Evolutionary conservation across 257 asterid species (phyloP), one percentile per base, ranked within the genome.

Genomic region (Salvia splendens): DNA sequence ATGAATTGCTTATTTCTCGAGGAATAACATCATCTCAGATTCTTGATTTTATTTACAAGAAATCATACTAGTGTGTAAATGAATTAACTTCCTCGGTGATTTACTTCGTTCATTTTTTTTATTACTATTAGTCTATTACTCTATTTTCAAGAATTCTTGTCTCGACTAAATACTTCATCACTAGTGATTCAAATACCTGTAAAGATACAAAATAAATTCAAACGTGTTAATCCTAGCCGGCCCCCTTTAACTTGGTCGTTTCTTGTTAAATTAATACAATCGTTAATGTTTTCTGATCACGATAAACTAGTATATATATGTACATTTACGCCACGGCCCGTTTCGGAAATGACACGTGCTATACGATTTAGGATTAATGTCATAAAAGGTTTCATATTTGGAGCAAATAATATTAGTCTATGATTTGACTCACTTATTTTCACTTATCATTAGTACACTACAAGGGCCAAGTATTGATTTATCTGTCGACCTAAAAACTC

Each of bases 1-100:
- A 8, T 24, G 30, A 50, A 16, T 16, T 49, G 53, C 65, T 40
- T 55, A 28, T 77, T 61, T 58, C 64, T 32, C 20, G 66, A 48
- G 12, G 11, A 48, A 40, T 61, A 46, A 71, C 58, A 42, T 24
- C 58, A 42, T 24, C 10, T 71, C 38, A 32, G 36, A 24, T 52
- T 45, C 55, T 57, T 57, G 20, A 14, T 32, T 56, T 32, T 32
- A 33, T 71, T 47, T 15, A 69, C n/a, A 50, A n/a, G 15, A 59
- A 12, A 48, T 72, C 45, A 51, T 50, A 5, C 8, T 59, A 57
- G 62, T 11, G 53, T 57, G 57, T 57, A 58, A 46, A 32, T 47
- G 9, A 15, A 56, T 14, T 35, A n/a, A 16, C 16, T 12, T 8
- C n/a, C 57, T 52, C 46, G 41, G 55, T 28, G 30, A 5, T 45